phyloP scores from a whole-genome alignment of 2,329 filamentous ascomycete genomes.

The Exophiala spinifera region DNA sequence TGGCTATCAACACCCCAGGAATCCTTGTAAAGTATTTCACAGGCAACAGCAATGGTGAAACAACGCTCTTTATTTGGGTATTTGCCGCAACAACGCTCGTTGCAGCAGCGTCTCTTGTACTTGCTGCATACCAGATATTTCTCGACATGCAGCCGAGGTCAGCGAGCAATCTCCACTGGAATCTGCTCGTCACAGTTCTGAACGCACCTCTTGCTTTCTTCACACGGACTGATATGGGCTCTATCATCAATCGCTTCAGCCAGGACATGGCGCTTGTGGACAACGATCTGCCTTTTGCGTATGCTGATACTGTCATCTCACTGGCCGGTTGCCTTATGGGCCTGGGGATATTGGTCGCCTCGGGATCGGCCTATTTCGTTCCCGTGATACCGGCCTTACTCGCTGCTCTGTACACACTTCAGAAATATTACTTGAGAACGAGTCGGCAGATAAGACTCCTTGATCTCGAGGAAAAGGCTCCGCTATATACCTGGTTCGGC shows the following conservation, averaged over 20 bases:
- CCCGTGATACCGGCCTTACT: constrained; percentile 52
- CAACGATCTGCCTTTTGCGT: constrained; percentile 42
- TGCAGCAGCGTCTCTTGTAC: constrained; percentile 2
- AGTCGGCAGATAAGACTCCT: constrained; percentile 59
- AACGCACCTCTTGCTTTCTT: constrained; percentile 45
- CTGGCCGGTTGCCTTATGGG: constrained; percentile 42
- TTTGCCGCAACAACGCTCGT: constrained; percentile 10
- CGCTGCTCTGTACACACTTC: constrained; percentile 48
- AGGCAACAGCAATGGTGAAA: constrained; percentile 14
- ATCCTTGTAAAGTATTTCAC: constrained; percentile 29
- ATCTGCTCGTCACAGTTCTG: constrained; percentile 49
- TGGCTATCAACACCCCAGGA: constrained; percentile 13
- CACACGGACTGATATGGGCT: constrained; percentile 41
- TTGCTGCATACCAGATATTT: constrained; percentile 44
- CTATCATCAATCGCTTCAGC: constrained; percentile 44
- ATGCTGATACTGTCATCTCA: constrained; percentile 31
- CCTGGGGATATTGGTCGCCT: constrained; percentile 48
- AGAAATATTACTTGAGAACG: constrained; percentile 59
- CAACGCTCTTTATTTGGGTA: constrained; percentile 14
- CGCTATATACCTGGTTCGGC: constrained; percentile 57
- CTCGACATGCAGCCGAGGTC: constrained; percentile 54
- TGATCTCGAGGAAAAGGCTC: constrained; percentile 61
- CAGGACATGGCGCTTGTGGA: constrained; percentile 46
- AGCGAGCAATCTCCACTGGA: constrained; percentile 49
- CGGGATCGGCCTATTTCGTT: constrained; percentile 46